Conservation (phyloP, 768 basidiomycete species). For the Pleurotus giganteus region DNA sequence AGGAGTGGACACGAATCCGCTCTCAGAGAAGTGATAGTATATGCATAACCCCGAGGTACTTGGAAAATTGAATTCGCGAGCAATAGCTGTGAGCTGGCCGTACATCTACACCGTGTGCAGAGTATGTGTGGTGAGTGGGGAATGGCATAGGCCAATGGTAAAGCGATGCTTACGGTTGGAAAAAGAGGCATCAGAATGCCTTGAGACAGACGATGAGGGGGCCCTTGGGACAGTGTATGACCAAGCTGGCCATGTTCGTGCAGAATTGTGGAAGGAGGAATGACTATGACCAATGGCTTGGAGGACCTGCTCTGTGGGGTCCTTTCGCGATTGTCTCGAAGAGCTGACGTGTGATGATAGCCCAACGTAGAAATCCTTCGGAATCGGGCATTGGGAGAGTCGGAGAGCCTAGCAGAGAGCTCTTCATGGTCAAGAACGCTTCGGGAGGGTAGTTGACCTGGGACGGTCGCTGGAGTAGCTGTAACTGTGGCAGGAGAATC, state of each 20-base stretch:
- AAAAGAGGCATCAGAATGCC: conserved; percentile 75
- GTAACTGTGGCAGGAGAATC: conserved; percentile 17
- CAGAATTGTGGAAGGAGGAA: conserved; percentile 59
- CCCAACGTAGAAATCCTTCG: conserved; percentile 49
- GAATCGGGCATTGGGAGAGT: conserved; percentile 32
- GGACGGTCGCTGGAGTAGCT: conserved; percentile 3
- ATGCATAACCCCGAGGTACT: conserved; percentile 74
- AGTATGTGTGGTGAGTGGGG: conserved; percentile 4
- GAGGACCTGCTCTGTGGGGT: conserved; percentile 30
- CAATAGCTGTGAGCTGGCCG: conserved; percentile 74
- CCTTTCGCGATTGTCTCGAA: conserved; percentile 44
- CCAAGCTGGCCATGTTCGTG: conserved; percentile 60
- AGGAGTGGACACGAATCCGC: conserved; percentile 55
- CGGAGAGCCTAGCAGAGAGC: conserved; percentile 21
- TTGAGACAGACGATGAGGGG: conserved; percentile 58
- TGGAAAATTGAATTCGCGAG: conserved; percentile 79
- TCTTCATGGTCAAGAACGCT: conserved; percentile 3
- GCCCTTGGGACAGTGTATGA: conserved; percentile 55
- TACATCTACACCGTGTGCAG: conserved; percentile 62
- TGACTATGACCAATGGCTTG: conserved; percentile 62
- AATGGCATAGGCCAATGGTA: neutral
- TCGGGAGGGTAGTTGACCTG: neutral
- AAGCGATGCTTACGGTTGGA: conserved; percentile 50
- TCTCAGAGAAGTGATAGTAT: conserved; percentile 67
- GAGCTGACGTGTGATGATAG: conserved; percentile 50